A percentile compares a stretch with the other conserved stretches of the same genome.
Conservation (phyloP, 768 basidiomycete genomes). For the Gelatoporia subvermispora region DNA sequence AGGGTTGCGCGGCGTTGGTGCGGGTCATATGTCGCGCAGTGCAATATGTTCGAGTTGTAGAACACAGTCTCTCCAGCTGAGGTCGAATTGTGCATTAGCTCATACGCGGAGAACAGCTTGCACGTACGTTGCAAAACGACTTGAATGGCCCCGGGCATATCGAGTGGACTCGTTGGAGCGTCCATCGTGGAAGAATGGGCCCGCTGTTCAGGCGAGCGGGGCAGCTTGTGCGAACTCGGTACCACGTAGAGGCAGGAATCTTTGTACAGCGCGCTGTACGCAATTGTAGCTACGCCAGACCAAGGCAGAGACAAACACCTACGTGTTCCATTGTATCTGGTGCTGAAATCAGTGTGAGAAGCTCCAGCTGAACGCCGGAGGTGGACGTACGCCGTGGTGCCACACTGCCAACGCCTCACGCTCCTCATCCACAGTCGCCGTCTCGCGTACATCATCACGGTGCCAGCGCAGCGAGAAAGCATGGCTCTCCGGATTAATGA, state of each 20-base stretch:
- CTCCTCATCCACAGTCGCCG: slow-evolving; percentile 58
- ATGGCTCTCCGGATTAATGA: slow-evolving; percentile 62
- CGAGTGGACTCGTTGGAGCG: slow-evolving; percentile 52
- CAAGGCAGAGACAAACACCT: slow-evolving; percentile 21
- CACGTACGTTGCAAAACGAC: slow-evolving; percentile 50
- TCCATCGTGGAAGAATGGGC: slow-evolving; percentile 44
- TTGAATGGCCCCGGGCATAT: slow-evolving; percentile 65
- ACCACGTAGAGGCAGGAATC: slow-evolving; percentile 71
- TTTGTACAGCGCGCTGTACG: slow-evolving; percentile 53
- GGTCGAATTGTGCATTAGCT: not conserved
- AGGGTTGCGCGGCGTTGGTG: slow-evolving; percentile 53
- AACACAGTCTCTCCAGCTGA: slow-evolving; percentile 73
- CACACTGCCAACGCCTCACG: slow-evolving; percentile 47
- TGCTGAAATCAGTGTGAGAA: not conserved
- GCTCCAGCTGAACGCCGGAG: not conserved
- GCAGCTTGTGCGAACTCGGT: slow-evolving; percentile 57
- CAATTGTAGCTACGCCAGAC: not conserved
- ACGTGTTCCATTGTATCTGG: slow-evolving; percentile 84
- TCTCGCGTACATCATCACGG: slow-evolving; percentile 65
- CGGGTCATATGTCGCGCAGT: slow-evolving; percentile 62
- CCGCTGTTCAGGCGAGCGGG: slow-evolving; percentile 57
- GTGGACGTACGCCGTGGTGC: slow-evolving; percentile 57
- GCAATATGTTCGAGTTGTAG: slow-evolving; percentile 76
- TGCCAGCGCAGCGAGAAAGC: slow-evolving; percentile 78
- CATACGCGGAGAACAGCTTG: not conserved